phyloP scores from a whole-genome alignment of 176 grass and related monocot genomes.

The Dendrocalamus sinicus region DNA sequence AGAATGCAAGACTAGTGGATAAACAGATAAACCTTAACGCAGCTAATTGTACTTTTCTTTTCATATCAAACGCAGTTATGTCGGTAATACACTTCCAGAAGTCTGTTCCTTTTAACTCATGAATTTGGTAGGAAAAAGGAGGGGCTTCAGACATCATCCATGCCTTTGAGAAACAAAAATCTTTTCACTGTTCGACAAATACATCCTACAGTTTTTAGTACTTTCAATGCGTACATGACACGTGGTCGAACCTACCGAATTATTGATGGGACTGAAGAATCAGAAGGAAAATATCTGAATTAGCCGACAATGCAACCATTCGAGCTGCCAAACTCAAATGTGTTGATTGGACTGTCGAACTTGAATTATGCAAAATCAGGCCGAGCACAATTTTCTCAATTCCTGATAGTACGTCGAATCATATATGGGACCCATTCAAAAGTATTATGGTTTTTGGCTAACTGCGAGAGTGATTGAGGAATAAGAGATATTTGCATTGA shows the following conservation, averaged over 20 bases:
- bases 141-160: background rate
- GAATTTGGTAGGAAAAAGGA: conserved; percentile 19
- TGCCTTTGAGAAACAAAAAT: background rate
- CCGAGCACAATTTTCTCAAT: background rate
- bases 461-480: no score
- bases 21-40: background rate
- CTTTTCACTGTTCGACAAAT: background rate
- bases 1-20: background rate
- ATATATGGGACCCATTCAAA: no score
- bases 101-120: background rate
- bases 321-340: no score
- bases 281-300: conserved; percentile 13
- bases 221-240: background rate
- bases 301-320: background rate
- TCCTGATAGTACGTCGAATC: background rate
- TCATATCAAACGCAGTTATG: background rate
- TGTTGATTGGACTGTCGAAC: background rate
- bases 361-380: background rate
- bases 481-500: no score
- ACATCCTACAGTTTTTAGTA: background rate
- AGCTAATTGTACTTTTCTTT: background rate
- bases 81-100: conserved; percentile 14
- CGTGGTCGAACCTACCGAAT: background rate
- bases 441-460: no score
- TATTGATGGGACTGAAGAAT: background rate